Evolutionary conservation across 208 protist genomes (phyloP), one percentile per base, ranked within the genome.

Genomic region (Naegleria lovaniensis): DNA sequence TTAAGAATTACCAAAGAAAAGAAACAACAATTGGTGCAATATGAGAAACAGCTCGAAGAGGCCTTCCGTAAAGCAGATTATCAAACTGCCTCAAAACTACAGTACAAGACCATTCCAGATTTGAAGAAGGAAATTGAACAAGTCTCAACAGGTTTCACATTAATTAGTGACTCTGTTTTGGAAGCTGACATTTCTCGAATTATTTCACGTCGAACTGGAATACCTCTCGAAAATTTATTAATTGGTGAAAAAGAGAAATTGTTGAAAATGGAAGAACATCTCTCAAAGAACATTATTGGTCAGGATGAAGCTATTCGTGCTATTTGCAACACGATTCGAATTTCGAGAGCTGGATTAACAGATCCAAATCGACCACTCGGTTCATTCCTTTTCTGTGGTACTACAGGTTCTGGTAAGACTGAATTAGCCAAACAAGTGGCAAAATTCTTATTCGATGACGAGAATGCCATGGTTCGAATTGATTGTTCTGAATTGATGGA

Each of bases 401-500:
- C 94, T 84, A 95, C 95, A 39, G 96, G 95, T n/a, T 11, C 22
- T 6, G 85, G 85, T 67, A 89, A 97, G 93, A 96, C 96, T 0
- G 92, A 96, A 75, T 88, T 98, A 2, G 92, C 93, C 40, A 97
- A 97, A 91, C 92, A 94, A 39, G 84, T 98, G 3, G 93, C 95
- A 5, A 36, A 79, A 39, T 92, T 95, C 36, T 91, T 98, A 2
- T 91, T 91, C 41, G 38, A 91, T 38, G 39, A 85, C 36, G 96
- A 98, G 38, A 93, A 96, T 2, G 83, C 93, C 36, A 95, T 98
- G 90, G 90, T 97, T 6, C 92, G 96, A 38, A 95, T 98, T 39
- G 96, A 98, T 93, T 98, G 97, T 96, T 93, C 85, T 55, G 96
- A 98, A 92, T 98, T 97, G 89, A 97, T 97, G 94, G 95, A 98